Percentiles rank a stretch among this genome's conserved stretches.
Evolutionary conservation across 2,329 filamentous ascomycete genomes (phyloP).

Genomic region (Fusarium sp.): DNA sequence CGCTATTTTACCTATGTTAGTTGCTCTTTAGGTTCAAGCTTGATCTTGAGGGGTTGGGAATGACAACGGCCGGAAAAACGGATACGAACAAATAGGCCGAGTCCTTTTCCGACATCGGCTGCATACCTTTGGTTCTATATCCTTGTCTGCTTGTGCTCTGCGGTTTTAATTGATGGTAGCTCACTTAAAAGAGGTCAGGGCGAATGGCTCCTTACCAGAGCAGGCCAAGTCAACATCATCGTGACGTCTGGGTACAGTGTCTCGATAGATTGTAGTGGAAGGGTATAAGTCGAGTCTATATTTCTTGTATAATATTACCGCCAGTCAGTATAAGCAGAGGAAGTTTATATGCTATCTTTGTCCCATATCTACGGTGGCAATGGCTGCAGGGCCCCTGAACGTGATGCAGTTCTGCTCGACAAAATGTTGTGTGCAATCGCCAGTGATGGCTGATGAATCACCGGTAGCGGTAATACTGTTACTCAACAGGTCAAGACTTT

Average conservation of each 20-base stretch:
- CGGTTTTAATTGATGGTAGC: background rate
- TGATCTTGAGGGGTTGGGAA: background rate
- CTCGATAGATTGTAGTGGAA: background rate
- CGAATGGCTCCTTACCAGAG: background rate
- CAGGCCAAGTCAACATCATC: fast-evolving
- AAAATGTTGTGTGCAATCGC: too few relatives aligned
- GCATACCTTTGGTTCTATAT: background rate
- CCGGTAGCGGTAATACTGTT: too few relatives aligned
- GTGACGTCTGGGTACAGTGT: background rate
- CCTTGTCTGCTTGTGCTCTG: background rate
- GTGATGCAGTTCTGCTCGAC: too few relatives aligned
- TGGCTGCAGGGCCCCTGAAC: too few relatives aligned
- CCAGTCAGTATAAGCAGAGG: background rate
- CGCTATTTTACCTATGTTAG: background rate
- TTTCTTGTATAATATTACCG: background rate
- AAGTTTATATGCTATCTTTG: fast-evolving
- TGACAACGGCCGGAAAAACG: background rate
- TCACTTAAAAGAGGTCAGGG: background rate
- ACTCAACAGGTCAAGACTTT: too few relatives aligned
- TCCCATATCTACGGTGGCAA: background rate
- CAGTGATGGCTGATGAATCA: too few relatives aligned
- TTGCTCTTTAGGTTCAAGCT: background rate
- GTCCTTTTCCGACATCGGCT: constrained; percentile 3
- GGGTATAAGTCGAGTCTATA: background rate
- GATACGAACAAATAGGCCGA: background rate